Conservation (phyloP, 2,329 filamentous ascomycete genomes). For the Diaporthe sp. region DNA sequence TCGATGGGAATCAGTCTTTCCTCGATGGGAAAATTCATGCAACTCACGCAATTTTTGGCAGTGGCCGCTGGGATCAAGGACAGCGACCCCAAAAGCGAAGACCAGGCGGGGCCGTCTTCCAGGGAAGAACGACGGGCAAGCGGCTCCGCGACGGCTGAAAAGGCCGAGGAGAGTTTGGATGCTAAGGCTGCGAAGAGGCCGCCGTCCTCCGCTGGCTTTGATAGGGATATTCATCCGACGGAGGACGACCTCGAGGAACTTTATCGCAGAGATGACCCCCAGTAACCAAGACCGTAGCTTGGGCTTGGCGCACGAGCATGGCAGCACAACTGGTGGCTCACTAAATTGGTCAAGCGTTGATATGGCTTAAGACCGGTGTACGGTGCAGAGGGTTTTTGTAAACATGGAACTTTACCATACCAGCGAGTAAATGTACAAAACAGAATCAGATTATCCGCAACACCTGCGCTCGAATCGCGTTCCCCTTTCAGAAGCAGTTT, state of each 20-base stretch:
- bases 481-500: neutral
- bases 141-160: no score
- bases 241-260: neutral
- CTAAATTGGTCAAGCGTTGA: neutral
- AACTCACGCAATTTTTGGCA: no score
- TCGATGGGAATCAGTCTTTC: no score
- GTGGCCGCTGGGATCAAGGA: no score
- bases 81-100: no score
- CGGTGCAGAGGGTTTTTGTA: neutral
- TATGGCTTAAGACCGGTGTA: neutral
- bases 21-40: no score
- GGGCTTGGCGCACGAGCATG: neutral
- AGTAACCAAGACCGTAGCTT: no score
- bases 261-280: neutral
- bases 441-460: constrained; percentile 4
- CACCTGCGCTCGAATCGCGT: constrained; percentile 14
- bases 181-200: neutral
- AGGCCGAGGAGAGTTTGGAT: neutral
- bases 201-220: neutral
- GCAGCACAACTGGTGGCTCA: neutral
- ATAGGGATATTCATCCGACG: neutral
- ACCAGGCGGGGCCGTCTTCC: no score
- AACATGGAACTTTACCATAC: neutral
- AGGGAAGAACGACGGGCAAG: no score
- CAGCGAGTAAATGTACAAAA: neutral